Base-by-base conservation (phyloP, 1,284 basidiomycete genomes). In the Austroboletus novae-zelandiae region DNA sequence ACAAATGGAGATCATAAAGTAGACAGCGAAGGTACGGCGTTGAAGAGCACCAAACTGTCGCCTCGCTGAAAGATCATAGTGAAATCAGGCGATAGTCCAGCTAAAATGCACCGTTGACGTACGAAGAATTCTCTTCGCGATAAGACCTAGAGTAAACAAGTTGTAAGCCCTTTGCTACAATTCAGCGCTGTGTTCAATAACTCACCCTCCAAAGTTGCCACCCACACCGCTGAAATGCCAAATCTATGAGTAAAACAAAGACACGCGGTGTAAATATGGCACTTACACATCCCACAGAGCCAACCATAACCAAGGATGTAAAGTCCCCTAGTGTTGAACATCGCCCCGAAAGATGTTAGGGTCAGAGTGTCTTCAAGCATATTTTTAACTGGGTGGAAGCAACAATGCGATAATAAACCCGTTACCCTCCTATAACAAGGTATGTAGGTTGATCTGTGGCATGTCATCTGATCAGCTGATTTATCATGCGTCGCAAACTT, bases 1-100 rank as follows among this genome's bases (percentile, higher is more conserved):
- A 17, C 68, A 58, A 36, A 86, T 78, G 25, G 83, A 84, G 41
- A 81, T 66, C 25, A 77, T 66, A 61, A 93, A 92, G 71, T 90
- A 93, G 50, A 86, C 66, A 1, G 91, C 89, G 68, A 90, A 89
- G 0, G 78, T 79, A 57, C 78, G 78, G 60, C 87, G 81, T 65
- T 93, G 89, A 34, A 94, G 77, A 39, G 77, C 71, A n/a, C 85
- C 81, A 57, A 93, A 93, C 53, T 86, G 82, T 48, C 86, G 81
- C 45, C 51, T 57, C 20, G 41, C 42, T 54, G 18, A n/a, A 48
- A 20, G 39, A 15, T 37, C 10, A 7, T 8, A 27, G 27, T 17
- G 30, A 20, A 37, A 44, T 52, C 27, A 34, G 30, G 20, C n/a
- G 10, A 18, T 6, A 35, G 13, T 31, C 14, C 32, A n/a, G 18